A percentile compares a stretch with the other conserved stretches of the same genome.
These are phyloP conservation scores for Vaccinium macrocarpon DNA, from an alignment of 148 eudicot genomes.

Conservation along the genomic window DNA sequence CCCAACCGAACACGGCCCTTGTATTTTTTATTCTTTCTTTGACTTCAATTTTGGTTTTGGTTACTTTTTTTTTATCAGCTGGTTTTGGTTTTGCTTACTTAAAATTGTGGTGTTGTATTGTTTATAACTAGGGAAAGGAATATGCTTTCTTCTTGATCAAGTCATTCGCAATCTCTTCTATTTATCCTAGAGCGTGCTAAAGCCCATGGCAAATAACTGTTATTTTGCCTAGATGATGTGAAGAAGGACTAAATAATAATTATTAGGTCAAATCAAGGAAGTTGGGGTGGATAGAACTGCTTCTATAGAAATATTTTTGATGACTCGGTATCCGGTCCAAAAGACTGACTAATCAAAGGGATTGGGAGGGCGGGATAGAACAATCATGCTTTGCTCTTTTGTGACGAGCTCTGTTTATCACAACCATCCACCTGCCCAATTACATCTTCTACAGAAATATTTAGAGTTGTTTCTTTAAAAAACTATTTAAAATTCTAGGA, in stretches of 20 bases:
- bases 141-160: constrained; percentile 10
- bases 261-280: constrained; percentile 19
- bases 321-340: background rate
- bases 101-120: background rate
- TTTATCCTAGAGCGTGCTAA: background rate
- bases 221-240: background rate
- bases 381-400: no score
- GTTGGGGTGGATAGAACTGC: constrained; percentile 9
- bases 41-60: background rate
- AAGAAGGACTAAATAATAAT: background rate
- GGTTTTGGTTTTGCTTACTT: background rate
- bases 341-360: background rate
- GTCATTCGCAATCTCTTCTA: background rate
- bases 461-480: background rate
- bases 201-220: background rate
- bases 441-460: background rate
- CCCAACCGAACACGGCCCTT: no score
- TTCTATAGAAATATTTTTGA: background rate
- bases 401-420: no score
- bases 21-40: background rate
- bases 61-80: no score
- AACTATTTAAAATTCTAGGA: background rate
- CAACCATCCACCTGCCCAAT: background rate
- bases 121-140: constrained; percentile 1
- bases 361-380: no score